A percentile compares a stretch with the other conserved stretches of the same genome.
These are phyloP conservation scores for Lophium mytilinum DNA, from an alignment of 495 filamentous ascomycete species.

Conservation along the genomic window DNA sequence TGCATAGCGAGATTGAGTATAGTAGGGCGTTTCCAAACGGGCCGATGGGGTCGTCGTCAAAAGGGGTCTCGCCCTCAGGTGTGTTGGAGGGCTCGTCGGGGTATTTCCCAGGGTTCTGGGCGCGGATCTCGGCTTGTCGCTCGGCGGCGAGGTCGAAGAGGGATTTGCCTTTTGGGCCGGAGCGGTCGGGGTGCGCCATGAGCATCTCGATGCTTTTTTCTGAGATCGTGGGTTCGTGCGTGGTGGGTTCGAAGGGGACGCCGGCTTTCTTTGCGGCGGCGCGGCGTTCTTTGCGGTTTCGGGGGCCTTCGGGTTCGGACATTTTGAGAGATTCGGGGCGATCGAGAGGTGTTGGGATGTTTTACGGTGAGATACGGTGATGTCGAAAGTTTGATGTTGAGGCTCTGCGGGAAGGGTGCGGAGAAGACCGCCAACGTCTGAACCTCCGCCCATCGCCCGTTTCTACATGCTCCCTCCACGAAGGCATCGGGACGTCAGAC, in stretches of 20 bases:
- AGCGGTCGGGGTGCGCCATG: conserved; percentile 53
- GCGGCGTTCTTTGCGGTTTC: conserved; percentile 39
- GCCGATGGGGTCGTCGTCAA: conserved; percentile 39
- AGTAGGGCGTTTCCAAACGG: conserved; percentile 53
- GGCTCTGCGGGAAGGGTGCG: neutral
- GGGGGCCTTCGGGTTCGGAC: conserved; percentile 20
- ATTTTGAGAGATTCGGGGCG: neutral
- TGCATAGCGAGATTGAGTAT: conserved; percentile 63
- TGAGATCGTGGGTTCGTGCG: conserved; percentile 32
- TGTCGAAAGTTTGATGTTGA: neutral
- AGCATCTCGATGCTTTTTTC: conserved; percentile 28
- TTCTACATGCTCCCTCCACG: neutral
- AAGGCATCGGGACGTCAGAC: neutral
- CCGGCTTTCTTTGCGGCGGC: conserved; percentile 9
- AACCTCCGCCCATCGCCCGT: neutral
- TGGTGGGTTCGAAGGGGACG: conserved; percentile 32
- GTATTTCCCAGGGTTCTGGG: conserved; percentile 7
- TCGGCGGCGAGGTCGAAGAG: conserved; percentile 58
- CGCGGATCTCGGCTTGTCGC: conserved; percentile 28
- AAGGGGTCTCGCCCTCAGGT: conserved; percentile 20
- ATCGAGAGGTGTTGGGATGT: neutral
- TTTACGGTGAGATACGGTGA: neutral
- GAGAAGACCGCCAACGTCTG: neutral
- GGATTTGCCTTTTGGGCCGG: conserved; percentile 46
- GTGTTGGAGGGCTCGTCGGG: conserved; percentile 31